phyloP scores from a whole-genome alignment of 768 basidiomycete species.

The Amanita rubescens region DNA sequence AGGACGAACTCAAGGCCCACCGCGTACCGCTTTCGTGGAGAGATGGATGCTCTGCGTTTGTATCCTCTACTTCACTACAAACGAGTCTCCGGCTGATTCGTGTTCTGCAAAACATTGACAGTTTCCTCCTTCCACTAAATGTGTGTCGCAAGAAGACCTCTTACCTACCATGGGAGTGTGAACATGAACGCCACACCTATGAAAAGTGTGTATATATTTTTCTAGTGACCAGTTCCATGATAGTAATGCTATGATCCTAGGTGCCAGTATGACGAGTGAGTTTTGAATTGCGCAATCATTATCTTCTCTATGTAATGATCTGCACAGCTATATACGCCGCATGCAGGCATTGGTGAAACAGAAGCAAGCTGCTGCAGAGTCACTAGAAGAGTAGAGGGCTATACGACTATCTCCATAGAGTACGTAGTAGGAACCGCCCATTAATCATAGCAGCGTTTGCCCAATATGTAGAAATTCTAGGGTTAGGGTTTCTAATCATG shows the following conservation, averaged over 20 bases:
- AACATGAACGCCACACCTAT: constrained; percentile 78
- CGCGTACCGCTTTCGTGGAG: constrained; percentile 78
- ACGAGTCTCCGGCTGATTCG: background rate
- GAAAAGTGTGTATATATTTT: constrained; percentile 56
- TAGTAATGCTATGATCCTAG: constrained; percentile 29
- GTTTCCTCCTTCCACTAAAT: constrained; percentile 83
- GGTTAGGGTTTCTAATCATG: constrained; percentile 6
- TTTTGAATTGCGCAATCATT: constrained; percentile 13
- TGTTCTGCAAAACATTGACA: constrained; percentile 25
- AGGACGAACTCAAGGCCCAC: constrained; percentile 70
- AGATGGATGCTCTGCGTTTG: constrained; percentile 89
- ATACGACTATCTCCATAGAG: too few relatives aligned
- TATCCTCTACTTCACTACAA: constrained; percentile 13
- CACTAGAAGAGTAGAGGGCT: constrained; percentile 4
- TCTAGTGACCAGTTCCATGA: background rate
- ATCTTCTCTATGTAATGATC: background rate
- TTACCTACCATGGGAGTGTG: constrained; percentile 92
- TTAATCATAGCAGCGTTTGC: background rate
- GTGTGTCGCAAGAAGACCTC: constrained; percentile 69
- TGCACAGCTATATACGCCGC: constrained; percentile 68
- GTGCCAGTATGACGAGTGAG: constrained; percentile 94
- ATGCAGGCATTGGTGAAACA: constrained; percentile 80
- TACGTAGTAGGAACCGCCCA: too few relatives aligned
- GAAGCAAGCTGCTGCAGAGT: constrained; percentile 39
- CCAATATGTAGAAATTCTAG: constrained; percentile 3